Evolutionary conservation across 2,329 filamentous ascomycete species (phyloP), one percentile per base, ranked within the genome.

Genomic region (Graphilbum ipis-grandicollis): DNA sequence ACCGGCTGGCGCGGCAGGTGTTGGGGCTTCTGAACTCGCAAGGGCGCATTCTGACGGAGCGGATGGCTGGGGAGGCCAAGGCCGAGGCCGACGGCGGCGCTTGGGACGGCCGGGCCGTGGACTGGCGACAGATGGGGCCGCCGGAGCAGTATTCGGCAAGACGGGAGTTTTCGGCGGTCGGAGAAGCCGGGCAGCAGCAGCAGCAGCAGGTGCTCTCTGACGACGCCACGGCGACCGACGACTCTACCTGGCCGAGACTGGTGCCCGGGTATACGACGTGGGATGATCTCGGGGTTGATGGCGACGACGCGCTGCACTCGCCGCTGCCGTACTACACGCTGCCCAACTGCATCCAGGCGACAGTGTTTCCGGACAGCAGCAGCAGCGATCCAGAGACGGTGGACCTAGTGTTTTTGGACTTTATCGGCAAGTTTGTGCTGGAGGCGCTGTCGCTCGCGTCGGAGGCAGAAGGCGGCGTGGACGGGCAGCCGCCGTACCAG

Each of bases 391-490:
- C 83, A 0, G 71, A 79, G 36, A 76, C 57, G 1, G 84, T 98
- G 1, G 88, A 96, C 53, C 54, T 98, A 8, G 75, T 94, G 13
- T 98, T 92, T 51, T 71, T 93, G 40, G 85, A 93, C 52, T 98
- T 94, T 53, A 75, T 96, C 26, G 70, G 90, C 56, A 75, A 75
- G 9, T 92, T 80, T 69, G 61, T 96, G 29, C 56, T 93, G 15
- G 58, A 79, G 10, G 85, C 84, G 3, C 60, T 93, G 28, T n/a
- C 25, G 17, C 31, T 36, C 10, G 41, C 39, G 2, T 32, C 23
- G n/a, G 59, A 57, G 19, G 71, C 71, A 0, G 63, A 62, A 2
- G 60, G 18, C 12, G 15, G 15, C 15, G 31, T n/a, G 3, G 26
- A 22, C 9, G 15, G 19, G 33, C 34, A 33, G 36, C 39, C 64